Conservation (phyloP, 352 stramenopile genomes). For the Globisporangium alternatum region DNA sequence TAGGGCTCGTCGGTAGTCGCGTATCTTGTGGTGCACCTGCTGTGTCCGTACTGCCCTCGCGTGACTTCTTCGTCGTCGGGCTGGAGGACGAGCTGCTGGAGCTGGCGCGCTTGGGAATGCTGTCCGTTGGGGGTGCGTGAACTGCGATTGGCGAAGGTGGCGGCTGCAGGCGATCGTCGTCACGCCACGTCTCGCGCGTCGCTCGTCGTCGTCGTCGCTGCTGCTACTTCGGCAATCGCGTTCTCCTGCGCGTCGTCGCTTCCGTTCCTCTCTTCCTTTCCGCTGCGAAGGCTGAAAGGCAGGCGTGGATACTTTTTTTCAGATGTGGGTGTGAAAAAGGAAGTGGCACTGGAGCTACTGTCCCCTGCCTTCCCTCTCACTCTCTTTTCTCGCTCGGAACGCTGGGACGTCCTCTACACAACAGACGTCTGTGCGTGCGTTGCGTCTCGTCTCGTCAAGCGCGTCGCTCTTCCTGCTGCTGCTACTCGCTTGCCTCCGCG, state of each 20-base stretch:
- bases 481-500: neutral
- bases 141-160: constrained; percentile 15
- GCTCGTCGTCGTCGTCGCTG: constrained; percentile 17
- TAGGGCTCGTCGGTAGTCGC: constrained; percentile 12
- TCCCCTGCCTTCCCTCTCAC: constrained; percentile 23
- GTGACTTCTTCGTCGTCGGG: constrained; percentile 22
- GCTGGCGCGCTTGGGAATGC: constrained; percentile 22
- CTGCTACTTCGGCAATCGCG: constrained; percentile 14
- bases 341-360: neutral
- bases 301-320: constrained; percentile 17
- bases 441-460: neutral
- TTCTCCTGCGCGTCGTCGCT: constrained; percentile 18
- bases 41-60: constrained; percentile 9
- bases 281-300: neutral
- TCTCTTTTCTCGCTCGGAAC: constrained; percentile 4
- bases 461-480: neutral
- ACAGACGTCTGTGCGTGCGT: neutral
- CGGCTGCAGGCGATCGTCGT: constrained; percentile 12
- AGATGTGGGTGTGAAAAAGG: neutral
- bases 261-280: neutral
- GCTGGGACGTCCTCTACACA: neutral
- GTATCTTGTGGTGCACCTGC: constrained; percentile 8
- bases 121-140: constrained; percentile 2
- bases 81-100: constrained; percentile 18
- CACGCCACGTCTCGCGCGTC: constrained; percentile 17